A percentile compares a stretch with the other conserved stretches of the same genome.
These are phyloP conservation scores for Linnemannia exigua DNA, from an alignment of 192 early-diverging fungal species.

Conservation along the genomic window DNA sequence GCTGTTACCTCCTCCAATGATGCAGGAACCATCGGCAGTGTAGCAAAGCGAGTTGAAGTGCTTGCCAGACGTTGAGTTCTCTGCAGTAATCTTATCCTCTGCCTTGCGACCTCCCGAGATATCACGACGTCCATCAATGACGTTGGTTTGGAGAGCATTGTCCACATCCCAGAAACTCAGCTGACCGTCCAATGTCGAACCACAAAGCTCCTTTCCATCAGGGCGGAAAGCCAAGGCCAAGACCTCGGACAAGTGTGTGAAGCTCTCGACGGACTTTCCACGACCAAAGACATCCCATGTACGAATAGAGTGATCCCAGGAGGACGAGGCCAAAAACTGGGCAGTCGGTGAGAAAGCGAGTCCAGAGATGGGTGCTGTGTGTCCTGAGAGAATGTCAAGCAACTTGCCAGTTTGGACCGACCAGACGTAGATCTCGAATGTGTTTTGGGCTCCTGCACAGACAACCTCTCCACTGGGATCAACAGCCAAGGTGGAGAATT, in stretches of 20 bases:
- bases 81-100: slow-evolving; percentile 84
- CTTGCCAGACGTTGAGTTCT: slow-evolving; percentile 87
- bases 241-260: slow-evolving; percentile 87
- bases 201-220: slow-evolving; percentile 90
- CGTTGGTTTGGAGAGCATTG: slow-evolving; percentile 75
- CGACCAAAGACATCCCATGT: slow-evolving; percentile 97
- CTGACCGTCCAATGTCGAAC: slow-evolving; percentile 92
- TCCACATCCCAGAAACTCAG: slow-evolving; percentile 94
- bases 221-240: slow-evolving; percentile 90
- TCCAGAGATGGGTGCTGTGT: slow-evolving; percentile 90
- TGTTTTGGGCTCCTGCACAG: slow-evolving; percentile 93
- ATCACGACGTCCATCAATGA: slow-evolving; percentile 95
- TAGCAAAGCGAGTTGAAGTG: slow-evolving; percentile 95
- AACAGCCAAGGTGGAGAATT: slow-evolving; percentile 94
- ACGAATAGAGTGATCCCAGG: slow-evolving; percentile 94
- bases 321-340: slow-evolving; percentile 83
- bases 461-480: slow-evolving; percentile 98
- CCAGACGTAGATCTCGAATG: slow-evolving; percentile 99
- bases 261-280: slow-evolving; percentile 79
- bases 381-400: slow-evolving; percentile 93
- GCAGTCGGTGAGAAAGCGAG: slow-evolving; percentile 91
- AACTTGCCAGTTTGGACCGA: slow-evolving; percentile 99
- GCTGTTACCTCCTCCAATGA: slow-evolving; percentile 95
- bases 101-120: slow-evolving; percentile 89
- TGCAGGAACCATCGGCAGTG: slow-evolving; percentile 91